phyloP scores from a whole-genome alignment of 176 grass and related monocot genomes.

The Miscanthus lutarioriparius region DNA sequence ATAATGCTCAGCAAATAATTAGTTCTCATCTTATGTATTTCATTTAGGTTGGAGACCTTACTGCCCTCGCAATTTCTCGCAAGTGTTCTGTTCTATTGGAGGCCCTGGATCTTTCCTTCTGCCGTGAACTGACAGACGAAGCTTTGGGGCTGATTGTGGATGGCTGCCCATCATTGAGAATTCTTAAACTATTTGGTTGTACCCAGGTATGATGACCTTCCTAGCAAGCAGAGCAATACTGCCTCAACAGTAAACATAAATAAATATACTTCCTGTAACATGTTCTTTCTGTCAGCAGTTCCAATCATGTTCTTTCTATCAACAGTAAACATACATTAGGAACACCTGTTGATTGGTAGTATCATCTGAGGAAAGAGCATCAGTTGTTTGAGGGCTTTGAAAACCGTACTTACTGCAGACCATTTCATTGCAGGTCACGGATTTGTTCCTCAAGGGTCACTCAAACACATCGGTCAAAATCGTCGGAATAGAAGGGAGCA shows the following conservation, averaged over 20 bases:
- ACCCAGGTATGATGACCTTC: conserved; percentile 61
- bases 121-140: conserved; percentile 75
- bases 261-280: neutral
- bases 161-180: conserved; percentile 59
- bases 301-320: neutral
- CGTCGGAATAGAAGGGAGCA: conserved; percentile 61
- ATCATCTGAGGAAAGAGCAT: neutral
- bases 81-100: conserved; percentile 59
- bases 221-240: neutral
- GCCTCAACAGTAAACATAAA: neutral
- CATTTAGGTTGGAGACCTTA: conserved; percentile 71
- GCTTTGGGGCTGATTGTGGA: conserved; percentile 83
- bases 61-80: conserved; percentile 71
- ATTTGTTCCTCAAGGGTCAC: conserved; percentile 79
- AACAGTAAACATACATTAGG: neutral
- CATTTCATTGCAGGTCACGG: conserved; percentile 63
- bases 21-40: conserved; percentile 27
- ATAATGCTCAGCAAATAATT: neutral
- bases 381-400: neutral
- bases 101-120: conserved; percentile 90
- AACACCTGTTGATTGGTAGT: neutral
- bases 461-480: conserved; percentile 62
- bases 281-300: conserved; percentile 7
- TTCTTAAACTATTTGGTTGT: conserved; percentile 94
- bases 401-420: neutral